Evolutionary conservation across 495 filamentous ascomycete genomes (phyloP).

Genomic region (Astrocystis sublimbata): DNA sequence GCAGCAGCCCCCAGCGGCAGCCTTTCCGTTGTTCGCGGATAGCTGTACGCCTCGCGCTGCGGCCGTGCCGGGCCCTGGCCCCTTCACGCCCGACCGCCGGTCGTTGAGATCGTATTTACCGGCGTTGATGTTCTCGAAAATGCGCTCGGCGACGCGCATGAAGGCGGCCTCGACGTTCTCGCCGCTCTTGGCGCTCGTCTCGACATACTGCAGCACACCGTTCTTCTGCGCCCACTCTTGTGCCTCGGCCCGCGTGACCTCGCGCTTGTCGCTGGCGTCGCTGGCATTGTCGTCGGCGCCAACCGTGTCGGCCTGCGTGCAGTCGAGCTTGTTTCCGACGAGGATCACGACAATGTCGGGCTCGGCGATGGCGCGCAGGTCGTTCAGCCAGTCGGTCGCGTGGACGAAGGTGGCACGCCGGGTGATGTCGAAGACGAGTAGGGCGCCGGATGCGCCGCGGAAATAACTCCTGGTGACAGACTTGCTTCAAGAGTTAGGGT

Average conservation of each 20-base stretch:
- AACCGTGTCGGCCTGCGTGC: constrained; percentile 52
- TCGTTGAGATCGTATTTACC: constrained; percentile 95
- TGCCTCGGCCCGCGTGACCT: constrained; percentile 77
- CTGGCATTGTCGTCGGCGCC: constrained; percentile 37
- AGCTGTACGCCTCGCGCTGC: constrained; percentile 53
- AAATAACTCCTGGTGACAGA: constrained; percentile 95
- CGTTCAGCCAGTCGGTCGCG: constrained; percentile 86
- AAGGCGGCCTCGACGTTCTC: constrained; percentile 93
- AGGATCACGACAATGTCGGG: constrained; percentile 90
- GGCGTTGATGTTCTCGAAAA: constrained; percentile 91
- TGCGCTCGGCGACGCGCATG: constrained; percentile 86
- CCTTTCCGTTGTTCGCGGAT: constrained; percentile 37
- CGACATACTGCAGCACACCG: constrained; percentile 83
- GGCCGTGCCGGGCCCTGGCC: constrained; percentile 43
- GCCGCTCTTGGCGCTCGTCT: constrained; percentile 93
- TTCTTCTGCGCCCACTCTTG: constrained; percentile 83
- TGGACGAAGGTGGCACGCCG: constrained; percentile 80
- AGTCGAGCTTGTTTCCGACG: constrained; percentile 91
- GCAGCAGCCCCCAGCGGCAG: constrained; percentile 33
- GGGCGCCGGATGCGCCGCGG: constrained; percentile 84
- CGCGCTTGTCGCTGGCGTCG: constrained; percentile 69
- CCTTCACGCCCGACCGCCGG: constrained; percentile 88
- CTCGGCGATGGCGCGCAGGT: constrained; percentile 89
- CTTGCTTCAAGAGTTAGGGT: constrained; percentile 46
- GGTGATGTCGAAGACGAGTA: constrained; percentile 94